These are phyloP conservation scores for Sporothrix humicola DNA, from an alignment of 2,329 filamentous ascomycete species.

Conservation along the genomic window DNA sequence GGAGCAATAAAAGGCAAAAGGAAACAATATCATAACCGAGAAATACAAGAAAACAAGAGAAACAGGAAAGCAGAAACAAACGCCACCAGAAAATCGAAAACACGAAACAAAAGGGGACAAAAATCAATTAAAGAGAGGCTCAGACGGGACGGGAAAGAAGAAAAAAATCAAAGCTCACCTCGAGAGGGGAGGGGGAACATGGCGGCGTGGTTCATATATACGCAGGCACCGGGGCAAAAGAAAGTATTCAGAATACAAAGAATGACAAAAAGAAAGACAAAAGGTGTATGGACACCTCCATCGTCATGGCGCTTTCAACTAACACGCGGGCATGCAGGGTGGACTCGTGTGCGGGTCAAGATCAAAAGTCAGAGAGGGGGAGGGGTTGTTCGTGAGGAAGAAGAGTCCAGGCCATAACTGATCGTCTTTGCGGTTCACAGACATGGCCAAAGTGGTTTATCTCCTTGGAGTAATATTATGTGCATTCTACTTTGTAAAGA, in stretches of 20 bases:
- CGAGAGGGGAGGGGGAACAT: not conserved
- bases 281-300: conserved; percentile 30
- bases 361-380: not conserved
- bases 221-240: not conserved
- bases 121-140: conserved; percentile 10
- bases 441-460: no score
- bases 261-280: not conserved
- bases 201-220: conserved; percentile 22
- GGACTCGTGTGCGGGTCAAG: not conserved
- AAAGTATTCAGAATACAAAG: not conserved
- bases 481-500: no score
- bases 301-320: not conserved
- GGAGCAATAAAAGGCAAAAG: not conserved
- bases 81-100: not conserved
- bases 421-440: no score
- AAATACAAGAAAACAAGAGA: not conserved
- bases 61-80: not conserved
- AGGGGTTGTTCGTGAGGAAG: not conserved
- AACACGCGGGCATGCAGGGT: not conserved
- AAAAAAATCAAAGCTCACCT: not conserved
- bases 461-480: no score
- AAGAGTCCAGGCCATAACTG: no score
- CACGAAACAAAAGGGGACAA: not conserved
- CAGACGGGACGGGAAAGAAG: not conserved
- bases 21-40: no score